phyloP scores from a whole-genome alignment of 148 eudicot genomes.

The Spergularia bocconei region DNA sequence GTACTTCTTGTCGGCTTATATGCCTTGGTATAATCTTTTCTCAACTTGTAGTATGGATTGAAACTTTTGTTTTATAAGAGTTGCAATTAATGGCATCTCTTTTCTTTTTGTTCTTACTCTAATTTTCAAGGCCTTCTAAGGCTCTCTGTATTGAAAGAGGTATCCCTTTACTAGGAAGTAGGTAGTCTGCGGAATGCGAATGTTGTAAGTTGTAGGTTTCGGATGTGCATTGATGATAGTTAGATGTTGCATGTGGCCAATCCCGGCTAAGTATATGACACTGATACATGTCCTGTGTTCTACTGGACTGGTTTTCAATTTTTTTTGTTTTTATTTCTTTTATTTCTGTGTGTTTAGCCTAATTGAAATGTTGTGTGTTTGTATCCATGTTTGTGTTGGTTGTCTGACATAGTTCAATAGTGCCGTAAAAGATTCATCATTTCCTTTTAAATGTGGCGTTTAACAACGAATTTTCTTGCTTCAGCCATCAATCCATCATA shows the following conservation, averaged over 20 bases:
- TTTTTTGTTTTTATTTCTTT: too few relatives aligned
- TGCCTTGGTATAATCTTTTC: neutral
- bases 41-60: neutral
- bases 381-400: neutral
- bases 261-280: neutral
- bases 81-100: neutral
- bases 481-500: neutral
- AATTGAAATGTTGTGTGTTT: neutral
- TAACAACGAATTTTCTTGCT: neutral
- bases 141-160: neutral
- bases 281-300: neutral
- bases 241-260: neutral
- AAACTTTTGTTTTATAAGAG: neutral
- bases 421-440: neutral
- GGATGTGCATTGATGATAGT: neutral
- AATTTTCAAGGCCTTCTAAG: neutral
- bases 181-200: neutral
- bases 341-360: neutral
- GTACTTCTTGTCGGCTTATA: neutral
- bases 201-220: conserved; percentile 4
- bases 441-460: neutral
- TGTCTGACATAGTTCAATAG: neutral
- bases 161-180: neutral
- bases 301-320: too few relatives aligned
- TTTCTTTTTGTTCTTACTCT: neutral